Conservation (phyloP, 176 grass and related monocot species). For the Stipa capillata region DNA sequence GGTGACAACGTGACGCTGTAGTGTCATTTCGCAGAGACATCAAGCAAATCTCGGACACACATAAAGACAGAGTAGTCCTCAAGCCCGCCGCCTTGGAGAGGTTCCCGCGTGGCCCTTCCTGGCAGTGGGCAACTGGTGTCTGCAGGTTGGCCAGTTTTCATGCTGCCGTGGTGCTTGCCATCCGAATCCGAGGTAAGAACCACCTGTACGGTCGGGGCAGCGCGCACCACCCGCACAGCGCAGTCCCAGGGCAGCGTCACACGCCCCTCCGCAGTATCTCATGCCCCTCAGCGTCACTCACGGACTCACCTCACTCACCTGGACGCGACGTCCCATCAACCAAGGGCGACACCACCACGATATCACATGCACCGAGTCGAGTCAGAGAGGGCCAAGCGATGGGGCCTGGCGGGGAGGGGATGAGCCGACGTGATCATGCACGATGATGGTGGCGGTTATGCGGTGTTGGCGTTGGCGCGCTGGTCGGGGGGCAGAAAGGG, state of each 20-base stretch:
- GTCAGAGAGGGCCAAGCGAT: not conserved
- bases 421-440: not conserved
- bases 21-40: not conserved
- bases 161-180: not conserved
- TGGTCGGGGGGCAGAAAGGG: constrained; percentile 18
- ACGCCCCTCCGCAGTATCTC: not conserved
- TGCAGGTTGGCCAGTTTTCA: too few relatives aligned
- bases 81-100: too few relatives aligned
- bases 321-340: too few relatives aligned
- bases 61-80: too few relatives aligned
- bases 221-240: too few relatives aligned
- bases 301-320: not conserved
- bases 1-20: not conserved
- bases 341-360: too few relatives aligned
- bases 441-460: not conserved
- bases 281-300: too few relatives aligned
- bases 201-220: not conserved
- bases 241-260: constrained; percentile 12
- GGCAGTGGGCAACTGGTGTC: too few relatives aligned
- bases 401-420: not conserved
- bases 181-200: not conserved
- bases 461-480: too few relatives aligned
- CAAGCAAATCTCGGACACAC: too few relatives aligned
- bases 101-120: not conserved
- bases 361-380: not conserved